These are phyloP conservation scores for Candida peoriensis DNA, from an alignment of 805 yeast species.

Conservation along the genomic window DNA sequence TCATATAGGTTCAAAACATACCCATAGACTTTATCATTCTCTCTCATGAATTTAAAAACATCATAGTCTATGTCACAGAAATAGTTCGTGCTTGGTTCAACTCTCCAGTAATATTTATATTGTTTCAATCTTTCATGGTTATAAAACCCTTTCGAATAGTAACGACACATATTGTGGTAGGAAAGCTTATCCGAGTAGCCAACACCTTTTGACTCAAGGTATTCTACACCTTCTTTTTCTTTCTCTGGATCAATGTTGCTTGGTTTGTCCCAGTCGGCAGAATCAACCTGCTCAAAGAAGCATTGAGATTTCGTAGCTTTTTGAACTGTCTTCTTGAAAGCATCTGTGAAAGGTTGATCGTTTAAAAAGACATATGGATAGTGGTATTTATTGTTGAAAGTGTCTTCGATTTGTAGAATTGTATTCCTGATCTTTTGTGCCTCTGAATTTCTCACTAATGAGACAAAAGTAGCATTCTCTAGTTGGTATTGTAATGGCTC, in stretches of 20 bases:
- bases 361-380: slow-evolving; percentile 82
- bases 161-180: slow-evolving; percentile 84
- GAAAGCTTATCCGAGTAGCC: slow-evolving; percentile 58
- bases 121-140: slow-evolving; percentile 57
- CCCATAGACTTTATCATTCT: slow-evolving; percentile 66
- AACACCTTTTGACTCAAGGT: slow-evolving; percentile 37
- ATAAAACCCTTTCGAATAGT: slow-evolving; percentile 61
- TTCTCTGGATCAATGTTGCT: slow-evolving; percentile 41
- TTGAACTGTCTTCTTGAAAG: slow-evolving; percentile 44
- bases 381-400: slow-evolving; percentile 62
- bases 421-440: slow-evolving; percentile 42
- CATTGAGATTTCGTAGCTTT: slow-evolving; percentile 36
- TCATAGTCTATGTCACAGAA: slow-evolving; percentile 71
- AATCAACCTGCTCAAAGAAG: slow-evolving; percentile 40
- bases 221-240: slow-evolving; percentile 36
- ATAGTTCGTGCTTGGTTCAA: slow-evolving; percentile 70
- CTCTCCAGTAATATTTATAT: slow-evolving; percentile 72
- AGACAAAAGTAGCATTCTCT: slow-evolving; percentile 74
- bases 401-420: slow-evolving; percentile 54
- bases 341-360: slow-evolving; percentile 58
- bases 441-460: slow-evolving; percentile 71
- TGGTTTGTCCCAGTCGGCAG: slow-evolving; percentile 58
- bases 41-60: slow-evolving; percentile 68
- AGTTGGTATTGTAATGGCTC: slow-evolving; percentile 11
- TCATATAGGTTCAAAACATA: slow-evolving; percentile 68